Percentiles rank a stretch among this genome's conserved stretches.
Conservation (phyloP, 495 filamentous ascomycete genomes). For the Aspergillus avenaceus region DNA sequence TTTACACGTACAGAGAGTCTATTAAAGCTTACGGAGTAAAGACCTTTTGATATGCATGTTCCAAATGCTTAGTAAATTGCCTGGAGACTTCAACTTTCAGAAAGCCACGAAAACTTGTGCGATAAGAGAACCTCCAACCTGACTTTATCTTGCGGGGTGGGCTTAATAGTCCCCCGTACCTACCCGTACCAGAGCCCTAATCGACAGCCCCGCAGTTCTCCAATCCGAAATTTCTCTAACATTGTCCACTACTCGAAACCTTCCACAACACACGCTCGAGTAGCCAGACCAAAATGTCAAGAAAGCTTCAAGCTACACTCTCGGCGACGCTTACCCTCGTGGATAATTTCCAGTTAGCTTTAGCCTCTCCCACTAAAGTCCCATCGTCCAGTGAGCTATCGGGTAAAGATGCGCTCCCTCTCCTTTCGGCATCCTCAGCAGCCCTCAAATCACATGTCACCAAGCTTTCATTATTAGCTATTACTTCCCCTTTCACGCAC, state of each 20-base stretch:
- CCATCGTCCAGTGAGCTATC: conserved; percentile 17
- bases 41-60: no score
- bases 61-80: no score
- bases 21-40: no score
- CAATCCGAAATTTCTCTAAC: conserved; percentile 24
- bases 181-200: conserved; percentile 39
- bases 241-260: conserved; percentile 3
- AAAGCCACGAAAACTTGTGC: no score
- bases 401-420: conserved; percentile 50
- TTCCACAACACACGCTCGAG: neutral
- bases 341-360: conserved; percentile 36
- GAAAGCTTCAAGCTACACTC: conserved; percentile 29
- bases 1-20: no score
- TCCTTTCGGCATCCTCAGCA: conserved; percentile 61
- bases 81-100: no score
- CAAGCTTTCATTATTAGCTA: conserved; percentile 78
- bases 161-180: no score
- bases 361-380: conserved; percentile 20
- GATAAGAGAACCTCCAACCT: no score
- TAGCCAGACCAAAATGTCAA: conserved; percentile 28
- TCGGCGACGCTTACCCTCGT: conserved; percentile 29
- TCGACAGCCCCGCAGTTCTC: conserved; percentile 28
- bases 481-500: conserved; percentile 79
- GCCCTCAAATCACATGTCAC: conserved; percentile 78
- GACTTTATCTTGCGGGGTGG: no score